These are phyloP conservation scores for Suillus brevipes DNA, from an alignment of 768 basidiomycete genomes.

Conservation along the genomic window DNA sequence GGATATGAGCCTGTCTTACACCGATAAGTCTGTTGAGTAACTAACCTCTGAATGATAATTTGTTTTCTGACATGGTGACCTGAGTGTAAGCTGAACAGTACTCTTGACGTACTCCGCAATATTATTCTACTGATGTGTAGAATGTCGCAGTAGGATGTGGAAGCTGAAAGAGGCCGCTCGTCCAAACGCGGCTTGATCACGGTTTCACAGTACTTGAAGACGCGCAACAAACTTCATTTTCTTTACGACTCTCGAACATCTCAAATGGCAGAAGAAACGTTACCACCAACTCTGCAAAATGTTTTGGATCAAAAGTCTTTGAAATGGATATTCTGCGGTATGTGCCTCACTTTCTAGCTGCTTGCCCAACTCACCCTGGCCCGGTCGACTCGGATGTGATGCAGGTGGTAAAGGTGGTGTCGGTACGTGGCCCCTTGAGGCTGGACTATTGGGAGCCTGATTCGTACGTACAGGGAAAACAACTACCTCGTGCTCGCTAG, in stretches of 20 bases:
- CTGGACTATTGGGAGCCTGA: not conserved
- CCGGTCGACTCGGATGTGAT: not conserved
- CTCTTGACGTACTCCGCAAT: not conserved
- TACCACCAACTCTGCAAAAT: conserved; percentile 90
- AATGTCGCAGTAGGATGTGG: conserved; percentile 19
- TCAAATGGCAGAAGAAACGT: conserved; percentile 59
- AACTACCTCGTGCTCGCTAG: conserved; percentile 94
- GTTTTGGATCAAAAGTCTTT: conserved; percentile 88
- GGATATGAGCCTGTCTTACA: conserved; percentile 6
- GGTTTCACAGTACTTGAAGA: conserved; percentile 11
- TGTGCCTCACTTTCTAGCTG: conserved; percentile 32
- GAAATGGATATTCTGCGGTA: conserved; percentile 99
- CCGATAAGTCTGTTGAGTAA: not conserved
- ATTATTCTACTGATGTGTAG: conserved; percentile 7
- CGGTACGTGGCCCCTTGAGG: conserved; percentile 50
- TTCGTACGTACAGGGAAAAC: conserved; percentile 76
- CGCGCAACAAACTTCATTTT: conserved; percentile 20
- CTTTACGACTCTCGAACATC: conserved; percentile 14
- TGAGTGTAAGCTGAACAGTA: not conserved
- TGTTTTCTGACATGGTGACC: conserved; percentile 25
- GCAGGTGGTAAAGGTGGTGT: conserved; percentile 98
- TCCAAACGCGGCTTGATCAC: conserved; percentile 9
- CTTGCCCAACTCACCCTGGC: conserved; percentile 6
- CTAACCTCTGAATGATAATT: conserved; percentile 42
- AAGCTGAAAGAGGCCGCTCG: conserved; percentile 11